phyloP scores from a whole-genome alignment of 257 asterid genomes.

The Solanum habrochaites region DNA sequence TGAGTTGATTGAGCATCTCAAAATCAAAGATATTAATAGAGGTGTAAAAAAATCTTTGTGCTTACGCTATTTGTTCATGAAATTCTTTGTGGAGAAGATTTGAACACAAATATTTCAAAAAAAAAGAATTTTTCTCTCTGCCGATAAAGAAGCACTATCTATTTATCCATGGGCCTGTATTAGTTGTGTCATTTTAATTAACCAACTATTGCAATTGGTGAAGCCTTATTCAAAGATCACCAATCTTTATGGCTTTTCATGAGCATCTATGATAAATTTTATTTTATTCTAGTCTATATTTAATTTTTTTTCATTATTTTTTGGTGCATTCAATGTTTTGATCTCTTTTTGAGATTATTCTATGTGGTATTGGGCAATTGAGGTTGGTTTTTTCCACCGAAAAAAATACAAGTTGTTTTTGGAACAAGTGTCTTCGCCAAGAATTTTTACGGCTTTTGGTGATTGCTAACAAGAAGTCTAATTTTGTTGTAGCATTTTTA shows the following conservation, averaged over 20 bases:
- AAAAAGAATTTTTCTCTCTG: background rate
- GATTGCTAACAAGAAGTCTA: background rate
- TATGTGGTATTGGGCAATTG: background rate
- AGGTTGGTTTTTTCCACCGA: background rate
- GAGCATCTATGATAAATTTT: no score
- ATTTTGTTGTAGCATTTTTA: background rate
- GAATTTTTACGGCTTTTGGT: background rate
- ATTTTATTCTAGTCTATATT: no score
- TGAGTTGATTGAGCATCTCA: background rate
- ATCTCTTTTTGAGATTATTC: no score
- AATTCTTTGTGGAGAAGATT: background rate
- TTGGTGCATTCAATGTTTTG: no score
- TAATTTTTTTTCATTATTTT: no score
- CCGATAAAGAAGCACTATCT: background rate
- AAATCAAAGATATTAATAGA: background rate
- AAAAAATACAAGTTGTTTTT: background rate
- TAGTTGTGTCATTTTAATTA: background rate
- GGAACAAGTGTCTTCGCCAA: background rate
- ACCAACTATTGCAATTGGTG: no score
- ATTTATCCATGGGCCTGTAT: background rate
- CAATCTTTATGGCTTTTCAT: no score
- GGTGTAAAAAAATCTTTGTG: background rate
- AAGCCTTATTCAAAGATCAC: no score
- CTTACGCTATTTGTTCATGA: background rate
- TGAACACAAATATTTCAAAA: background rate